Evolutionary conservation across 2,329 filamentous ascomycete genomes (phyloP), one percentile per base, ranked within the genome.

Genomic region (Alternaria alternata): DNA sequence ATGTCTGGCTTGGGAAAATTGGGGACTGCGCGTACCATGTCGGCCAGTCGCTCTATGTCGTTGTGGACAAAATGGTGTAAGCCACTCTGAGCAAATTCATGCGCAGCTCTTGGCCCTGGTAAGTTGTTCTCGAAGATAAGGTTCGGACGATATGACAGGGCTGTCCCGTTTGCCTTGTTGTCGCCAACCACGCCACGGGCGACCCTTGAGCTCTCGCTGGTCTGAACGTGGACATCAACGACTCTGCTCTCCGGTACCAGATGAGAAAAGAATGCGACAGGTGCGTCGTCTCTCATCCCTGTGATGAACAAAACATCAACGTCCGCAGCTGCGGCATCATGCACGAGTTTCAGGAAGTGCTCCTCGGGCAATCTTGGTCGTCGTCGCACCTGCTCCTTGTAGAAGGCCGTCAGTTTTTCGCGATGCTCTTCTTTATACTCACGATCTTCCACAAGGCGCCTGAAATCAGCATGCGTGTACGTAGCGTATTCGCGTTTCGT

Each of bases 371-470:
- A 76, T 39, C 48, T 64, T 61, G 85, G 84, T 42, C 78, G 76
- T 67, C 78, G 20, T 38, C 48, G 66, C 26, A 85, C 68, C 67
- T 85, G 83, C 0, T 72, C 59, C 44, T 82, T 65, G 73, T 82
- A 89, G 61, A 86, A 89, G 2, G 52, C 61, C 2, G 83, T 86
- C 75, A 90, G 73, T 0, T 79, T 79, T 68, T 77, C 56, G 36
- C 87, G 83, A 64, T 89, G 86, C 58, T 85, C 67, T 75, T 90
- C 87, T 70, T 90, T 90, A 75, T 89, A 90, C 26, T 61, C 75
- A 57, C 87, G 87, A 61, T 89, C 83, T 0, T 32, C 12, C 38
- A 87, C 77, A 46, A 90, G 75, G 36, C 81, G 81, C 12, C 73
- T 48, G 0, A 84, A 22, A 59, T 88, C 79, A 16, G 83, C 82